Evolutionary conservation across 768 basidiomycete genomes (phyloP).

Genomic region (Psilocybe cyanescens): DNA sequence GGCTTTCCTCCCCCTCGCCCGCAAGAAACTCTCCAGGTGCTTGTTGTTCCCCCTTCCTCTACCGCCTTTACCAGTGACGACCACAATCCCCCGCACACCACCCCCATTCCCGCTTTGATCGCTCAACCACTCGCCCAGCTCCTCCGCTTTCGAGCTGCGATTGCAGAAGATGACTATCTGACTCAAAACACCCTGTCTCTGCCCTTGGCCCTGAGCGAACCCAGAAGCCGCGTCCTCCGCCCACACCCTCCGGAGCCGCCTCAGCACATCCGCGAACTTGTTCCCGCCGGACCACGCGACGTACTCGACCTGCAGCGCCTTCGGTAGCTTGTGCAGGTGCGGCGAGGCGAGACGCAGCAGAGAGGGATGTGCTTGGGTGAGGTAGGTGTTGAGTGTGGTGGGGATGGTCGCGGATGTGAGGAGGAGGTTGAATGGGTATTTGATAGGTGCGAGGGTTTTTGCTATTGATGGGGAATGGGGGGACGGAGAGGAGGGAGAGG

Average conservation of each 20-base stretch:
- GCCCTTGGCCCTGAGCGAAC: constrained; percentile 7
- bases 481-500: constrained; percentile 6
- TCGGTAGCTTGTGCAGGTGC: constrained; percentile 77
- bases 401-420: constrained; percentile 91
- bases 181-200: constrained; percentile 41
- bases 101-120: neutral
- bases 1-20: neutral
- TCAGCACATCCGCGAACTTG: constrained; percentile 79
- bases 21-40: constrained; percentile 77
- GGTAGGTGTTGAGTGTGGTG: constrained; percentile 66
- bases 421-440: constrained; percentile 80
- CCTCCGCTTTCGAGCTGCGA: constrained; percentile 66
- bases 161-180: constrained; percentile 89
- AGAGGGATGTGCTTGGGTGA: constrained; percentile 62
- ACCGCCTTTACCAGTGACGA: constrained; percentile 66
- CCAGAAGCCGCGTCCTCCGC: constrained; percentile 56
- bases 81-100: constrained; percentile 53
- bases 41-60: constrained; percentile 75
- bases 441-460: constrained; percentile 27
- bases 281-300: constrained; percentile 80
- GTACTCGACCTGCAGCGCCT: constrained; percentile 71
- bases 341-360: constrained; percentile 82
- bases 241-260: constrained; percentile 76
- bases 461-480: constrained; percentile 20
- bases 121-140: constrained; percentile 47